A percentile compares a stretch with the other conserved stretches of the same genome.
phyloP scores from a whole-genome alignment of 2,329 filamentous ascomycete species.

The Colletotrichum siamense region DNA sequence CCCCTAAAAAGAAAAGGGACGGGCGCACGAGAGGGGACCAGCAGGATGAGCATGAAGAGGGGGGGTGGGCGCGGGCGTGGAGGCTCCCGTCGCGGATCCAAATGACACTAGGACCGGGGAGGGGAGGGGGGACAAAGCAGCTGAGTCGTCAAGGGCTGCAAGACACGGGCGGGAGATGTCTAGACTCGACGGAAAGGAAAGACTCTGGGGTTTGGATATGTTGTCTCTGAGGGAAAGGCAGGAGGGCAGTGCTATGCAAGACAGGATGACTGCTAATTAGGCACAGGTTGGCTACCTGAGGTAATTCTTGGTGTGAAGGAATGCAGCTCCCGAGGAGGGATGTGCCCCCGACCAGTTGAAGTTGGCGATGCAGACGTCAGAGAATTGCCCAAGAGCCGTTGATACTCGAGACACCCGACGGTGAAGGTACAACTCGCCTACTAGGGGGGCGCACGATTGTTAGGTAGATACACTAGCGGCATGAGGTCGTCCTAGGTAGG shows the following conservation, averaged over 20 bases:
- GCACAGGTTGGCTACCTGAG: neutral
- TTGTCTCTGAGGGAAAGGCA: neutral
- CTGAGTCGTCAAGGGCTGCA: conserved; percentile 4
- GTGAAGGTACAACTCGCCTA: neutral
- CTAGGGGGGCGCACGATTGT: neutral
- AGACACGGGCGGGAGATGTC: neutral
- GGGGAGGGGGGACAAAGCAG: conserved; percentile 5
- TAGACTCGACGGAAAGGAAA: neutral
- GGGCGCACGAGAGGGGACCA: neutral
- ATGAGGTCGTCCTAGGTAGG: neutral
- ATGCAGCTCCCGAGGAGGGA: neutral
- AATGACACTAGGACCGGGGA: conserved; percentile 15
- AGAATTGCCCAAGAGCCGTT: neutral
- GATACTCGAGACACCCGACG: neutral
- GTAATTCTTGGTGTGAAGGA: neutral
- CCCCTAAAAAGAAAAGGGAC: conserved; percentile 1
- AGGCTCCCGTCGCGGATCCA: conserved; percentile 21
- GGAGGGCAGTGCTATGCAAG: neutral
- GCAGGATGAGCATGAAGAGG: neutral
- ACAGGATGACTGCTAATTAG: neutral
- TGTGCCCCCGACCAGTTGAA: neutral
- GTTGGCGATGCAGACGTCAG: neutral
- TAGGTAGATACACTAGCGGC: neutral
- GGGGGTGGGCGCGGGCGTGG: conserved; percentile 1
- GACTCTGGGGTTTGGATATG: neutral